Percentiles rank a stretch among this genome's conserved stretches.
Evolutionary conservation across 805 yeast genomes (phyloP).

Genomic region (Starmerella sirachaensis): DNA sequence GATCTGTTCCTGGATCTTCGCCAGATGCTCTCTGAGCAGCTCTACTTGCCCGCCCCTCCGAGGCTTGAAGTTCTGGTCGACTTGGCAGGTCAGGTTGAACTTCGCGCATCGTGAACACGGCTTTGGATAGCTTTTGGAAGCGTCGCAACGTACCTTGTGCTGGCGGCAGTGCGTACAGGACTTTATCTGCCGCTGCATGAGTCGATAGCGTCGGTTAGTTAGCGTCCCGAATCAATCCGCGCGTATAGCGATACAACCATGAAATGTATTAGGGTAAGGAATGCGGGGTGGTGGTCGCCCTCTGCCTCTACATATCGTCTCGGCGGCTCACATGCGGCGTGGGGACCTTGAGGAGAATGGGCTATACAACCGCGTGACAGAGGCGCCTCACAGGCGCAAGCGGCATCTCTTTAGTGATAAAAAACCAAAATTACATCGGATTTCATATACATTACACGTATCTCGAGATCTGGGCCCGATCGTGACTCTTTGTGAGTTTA

Average conservation of each 20-base stretch:
- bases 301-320: too few relatives aligned
- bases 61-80: slow-evolving; percentile 85
- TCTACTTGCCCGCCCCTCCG: slow-evolving; percentile 86
- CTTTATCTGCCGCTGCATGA: slow-evolving; percentile 57
- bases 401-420: too few relatives aligned
- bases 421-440: too few relatives aligned
- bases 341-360: too few relatives aligned
- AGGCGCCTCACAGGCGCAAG: too few relatives aligned
- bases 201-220: too few relatives aligned
- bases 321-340: too few relatives aligned
- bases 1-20: slow-evolving; percentile 62
- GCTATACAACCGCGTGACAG: too few relatives aligned
- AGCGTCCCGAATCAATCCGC: not conserved
- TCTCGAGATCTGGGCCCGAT: too few relatives aligned
- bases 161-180: slow-evolving; percentile 92
- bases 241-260: not conserved
- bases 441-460: too few relatives aligned
- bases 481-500: too few relatives aligned
- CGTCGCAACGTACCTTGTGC: slow-evolving; percentile 88
- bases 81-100: slow-evolving; percentile 70
- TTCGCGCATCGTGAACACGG: slow-evolving; percentile 76
- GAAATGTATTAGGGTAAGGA: slow-evolving; percentile 5
- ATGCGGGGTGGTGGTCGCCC: slow-evolving; percentile 12
- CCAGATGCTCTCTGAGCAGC: slow-evolving; percentile 70
- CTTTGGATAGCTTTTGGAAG: slow-evolving; percentile 65